Percentiles rank a stretch among this genome's conserved stretches.
These are phyloP conservation scores for Aureobasidium uvarum DNA, from an alignment of 2,329 filamentous ascomycete genomes.

Conservation along the genomic window DNA sequence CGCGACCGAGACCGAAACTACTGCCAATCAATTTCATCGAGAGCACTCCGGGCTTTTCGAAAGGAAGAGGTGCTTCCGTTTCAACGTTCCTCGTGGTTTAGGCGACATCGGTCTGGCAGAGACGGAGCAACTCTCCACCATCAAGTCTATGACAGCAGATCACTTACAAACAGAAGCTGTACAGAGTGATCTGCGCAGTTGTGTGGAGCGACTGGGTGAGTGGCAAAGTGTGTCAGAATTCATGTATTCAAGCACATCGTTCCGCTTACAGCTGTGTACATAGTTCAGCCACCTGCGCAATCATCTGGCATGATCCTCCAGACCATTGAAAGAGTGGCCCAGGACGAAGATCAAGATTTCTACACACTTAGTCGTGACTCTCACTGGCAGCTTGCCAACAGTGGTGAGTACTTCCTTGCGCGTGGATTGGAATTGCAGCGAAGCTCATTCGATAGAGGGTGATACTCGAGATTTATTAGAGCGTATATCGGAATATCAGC, in stretches of 20 bases:
- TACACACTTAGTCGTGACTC: neutral
- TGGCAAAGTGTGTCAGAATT: conserved; percentile 13
- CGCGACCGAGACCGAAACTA: conserved; percentile 21
- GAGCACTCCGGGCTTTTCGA: neutral
- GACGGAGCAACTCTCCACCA: neutral
- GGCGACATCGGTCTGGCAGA: conserved; percentile 11
- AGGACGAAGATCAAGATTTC: neutral
- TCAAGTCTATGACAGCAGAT: neutral
- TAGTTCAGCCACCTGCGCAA: no score
- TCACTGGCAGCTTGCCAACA: neutral
- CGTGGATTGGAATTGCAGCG: no score
- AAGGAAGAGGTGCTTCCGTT: conserved; percentile 10
- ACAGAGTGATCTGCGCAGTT: neutral
- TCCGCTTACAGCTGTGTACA: neutral
- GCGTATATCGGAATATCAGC: neutral
- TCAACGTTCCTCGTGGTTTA: conserved; percentile 23
- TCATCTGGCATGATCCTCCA: no score
- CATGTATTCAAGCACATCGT: neutral
- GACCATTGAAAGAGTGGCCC: no score
- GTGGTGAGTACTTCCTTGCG: neutral
- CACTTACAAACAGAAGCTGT: neutral
- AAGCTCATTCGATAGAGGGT: neutral
- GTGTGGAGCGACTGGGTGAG: neutral
- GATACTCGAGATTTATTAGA: neutral
- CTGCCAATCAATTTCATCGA: conserved; percentile 16